Base-by-base conservation (phyloP, 345 rosid species). In the Hypericum perforatum region DNA sequence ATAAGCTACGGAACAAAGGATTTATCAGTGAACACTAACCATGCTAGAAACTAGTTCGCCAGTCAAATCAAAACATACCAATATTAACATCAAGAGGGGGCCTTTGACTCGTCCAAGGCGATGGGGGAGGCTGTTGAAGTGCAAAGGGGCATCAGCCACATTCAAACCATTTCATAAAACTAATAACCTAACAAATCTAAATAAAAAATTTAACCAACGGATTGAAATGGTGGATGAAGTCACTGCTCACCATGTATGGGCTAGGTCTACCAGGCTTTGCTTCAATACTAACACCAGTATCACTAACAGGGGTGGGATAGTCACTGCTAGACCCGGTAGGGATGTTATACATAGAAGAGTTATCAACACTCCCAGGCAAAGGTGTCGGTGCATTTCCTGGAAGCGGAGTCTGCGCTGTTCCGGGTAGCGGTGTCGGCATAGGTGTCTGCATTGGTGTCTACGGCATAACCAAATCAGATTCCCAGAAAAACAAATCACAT, bases 391-490 rank as follows among this genome's bases (percentile, higher is more conserved):
- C 62, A 57, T 40, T 62, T 46, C 69, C 69, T 10, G 69, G 59
- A 16, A 64, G 53, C 36, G 70, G 70, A 6, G 70, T 66, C n/a
- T 63, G 71, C 4, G 53, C 61, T 47, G 68, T 71, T 40, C 77
- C 79, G 0, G 88, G 88, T 53, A 87, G 66, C 0, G 98, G 98
- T 6, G 96, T 87, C 10, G 77, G 96, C 52, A 72, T 72, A 7
- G 87, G 94, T 45, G 95, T 85, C 61, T 83, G 98, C 76, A 87
- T 5, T 0, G 98, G 98, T 43, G 98, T 88, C 98, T 92, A 54
- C 63, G 65, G 16, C 72, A 60, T 32, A 40, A 36, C 38, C 46
- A 16, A 36, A 42, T 58, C 9, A 53, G 43, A 51, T 9, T 37
- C 41, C n/a, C 11, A 54, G 41, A 8, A 41, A 41, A 15, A 55